These are phyloP conservation scores for Fusarium succisae DNA, from an alignment of 2,329 filamentous ascomycete species.

Conservation along the genomic window DNA sequence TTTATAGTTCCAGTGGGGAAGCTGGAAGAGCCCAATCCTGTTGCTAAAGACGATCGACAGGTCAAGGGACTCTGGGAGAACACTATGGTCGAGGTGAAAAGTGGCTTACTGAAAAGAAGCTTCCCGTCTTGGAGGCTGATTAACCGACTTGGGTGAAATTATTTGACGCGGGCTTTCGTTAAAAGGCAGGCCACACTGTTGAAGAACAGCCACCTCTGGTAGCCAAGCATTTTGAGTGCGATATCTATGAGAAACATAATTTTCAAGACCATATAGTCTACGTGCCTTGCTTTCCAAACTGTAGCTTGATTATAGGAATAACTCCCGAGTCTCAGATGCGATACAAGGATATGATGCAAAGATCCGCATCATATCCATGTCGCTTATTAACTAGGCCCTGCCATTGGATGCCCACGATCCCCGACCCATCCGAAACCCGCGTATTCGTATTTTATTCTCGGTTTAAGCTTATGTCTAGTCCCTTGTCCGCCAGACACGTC, in stretches of 20 bases:
- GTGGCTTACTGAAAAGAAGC: fast-evolving
- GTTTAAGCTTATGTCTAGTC: too few species aligned
- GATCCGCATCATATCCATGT: neutral
- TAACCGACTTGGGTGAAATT: too few species aligned
- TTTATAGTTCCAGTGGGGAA: neutral
- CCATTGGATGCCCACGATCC: neutral
- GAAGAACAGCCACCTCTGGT: too few species aligned
- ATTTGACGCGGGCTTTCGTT: too few species aligned
- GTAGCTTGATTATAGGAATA: neutral
- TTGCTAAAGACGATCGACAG: neutral
- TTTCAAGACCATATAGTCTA: too few species aligned
- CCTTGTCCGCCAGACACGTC: too few species aligned
- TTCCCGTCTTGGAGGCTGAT: fast-evolving
- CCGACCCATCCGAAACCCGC: neutral
- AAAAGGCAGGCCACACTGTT: too few species aligned
- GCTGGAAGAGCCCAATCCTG: neutral
- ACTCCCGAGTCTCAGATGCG: neutral
- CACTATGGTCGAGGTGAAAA: neutral
- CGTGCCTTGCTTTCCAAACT: neutral
- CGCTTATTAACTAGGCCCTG: neutral
- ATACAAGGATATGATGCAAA: neutral
- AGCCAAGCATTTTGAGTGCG: too few species aligned
- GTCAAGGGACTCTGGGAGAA: neutral
- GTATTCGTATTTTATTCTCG: neutral
- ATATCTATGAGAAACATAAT: too few species aligned